Evolutionary conservation across 2,329 filamentous ascomycete species (phyloP), one percentile per base, ranked within the genome.

Genomic region (Phialophora macrospora): DNA sequence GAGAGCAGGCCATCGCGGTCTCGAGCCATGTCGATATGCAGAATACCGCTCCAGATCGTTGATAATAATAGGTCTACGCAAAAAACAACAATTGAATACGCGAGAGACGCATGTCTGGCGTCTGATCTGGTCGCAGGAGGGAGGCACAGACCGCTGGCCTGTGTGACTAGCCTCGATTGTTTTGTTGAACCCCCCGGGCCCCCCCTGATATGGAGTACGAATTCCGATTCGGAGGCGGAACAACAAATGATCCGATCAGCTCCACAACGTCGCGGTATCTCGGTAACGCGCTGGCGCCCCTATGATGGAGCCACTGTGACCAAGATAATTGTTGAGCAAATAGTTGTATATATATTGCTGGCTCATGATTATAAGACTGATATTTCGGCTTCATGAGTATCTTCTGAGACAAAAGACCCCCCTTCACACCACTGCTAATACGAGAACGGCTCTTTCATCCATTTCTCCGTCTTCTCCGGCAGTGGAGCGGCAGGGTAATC

Each of bases 1-100:
- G 65, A 30, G 52, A 71, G 30, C 49, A 69, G 65, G 8, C 62
- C 62, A 32, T 69, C 62, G 41, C 63, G 65, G 46, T 64, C 49
- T 22, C 62, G 51, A n/a, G 64, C 65, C 67, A 69, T 69, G 11
- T 24, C 48, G 55, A 30, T 52, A 2, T 60, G 3, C 52, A 32
- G 12, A 20, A 12, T 14, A 28, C 9, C 24, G 26, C 4, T 30
- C 24, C 22, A 14, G 14, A 11, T n/a, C 1, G 12, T 12, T 11
- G 22, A 55, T 11, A 32, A 26, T 17, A 14, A 14, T 12, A 52
- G 11, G 9, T 26, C 48, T 24, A 52, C n/a, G 14, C 14, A 9
- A 52, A 12, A 26, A 28, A 2, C 22, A 52, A 28, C n/a, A 17
- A 0, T 52, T 14, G 48, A n/a, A 6, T 2, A n/a, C 9, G 20